Percentiles rank a stretch among this genome's conserved stretches.
These are phyloP conservation scores for Abelmoschus esculentus DNA, from an alignment of 345 rosid genomes.

Conservation along the genomic window DNA sequence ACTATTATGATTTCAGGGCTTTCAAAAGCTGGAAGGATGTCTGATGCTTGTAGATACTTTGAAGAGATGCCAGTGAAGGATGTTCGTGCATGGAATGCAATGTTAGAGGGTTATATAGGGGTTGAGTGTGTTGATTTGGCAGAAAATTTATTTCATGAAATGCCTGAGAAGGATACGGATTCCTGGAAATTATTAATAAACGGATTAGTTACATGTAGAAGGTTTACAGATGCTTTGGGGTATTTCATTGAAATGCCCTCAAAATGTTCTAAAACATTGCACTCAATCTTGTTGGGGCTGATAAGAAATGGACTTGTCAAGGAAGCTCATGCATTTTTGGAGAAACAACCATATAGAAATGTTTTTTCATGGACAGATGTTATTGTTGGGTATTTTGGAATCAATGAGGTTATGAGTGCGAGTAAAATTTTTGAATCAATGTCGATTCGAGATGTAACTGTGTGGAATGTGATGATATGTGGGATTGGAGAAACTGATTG, in stretches of 20 bases:
- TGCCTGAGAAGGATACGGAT: constrained; percentile 24
- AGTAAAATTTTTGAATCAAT: constrained; percentile 25
- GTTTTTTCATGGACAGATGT: constrained; percentile 31
- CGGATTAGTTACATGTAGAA: constrained; percentile 19
- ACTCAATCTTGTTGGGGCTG: constrained; percentile 22
- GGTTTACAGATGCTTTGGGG: constrained; percentile 15
- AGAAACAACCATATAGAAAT: constrained; percentile 24
- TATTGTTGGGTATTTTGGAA: constrained; percentile 31
- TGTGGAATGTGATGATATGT: constrained; percentile 36
- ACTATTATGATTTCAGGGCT: constrained; percentile 30
- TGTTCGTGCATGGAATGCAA: constrained; percentile 32
- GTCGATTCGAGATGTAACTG: constrained; percentile 18
- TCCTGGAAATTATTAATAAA: constrained; percentile 31
- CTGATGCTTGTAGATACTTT: constrained; percentile 25
- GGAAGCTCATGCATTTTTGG: constrained; percentile 30
- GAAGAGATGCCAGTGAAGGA: constrained; percentile 33
- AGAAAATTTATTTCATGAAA: constrained; percentile 21
- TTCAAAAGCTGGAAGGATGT: constrained; percentile 25
- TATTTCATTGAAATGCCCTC: constrained; percentile 28
- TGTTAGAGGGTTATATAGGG: constrained; percentile 27
- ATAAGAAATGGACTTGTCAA: constrained; percentile 26
- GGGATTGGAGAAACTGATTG: constrained; percentile 35
- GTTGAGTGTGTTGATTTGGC: constrained; percentile 21
- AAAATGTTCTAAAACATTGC: constrained; percentile 33
- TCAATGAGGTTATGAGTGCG: constrained; percentile 23